Conservation (phyloP, 2,329 filamentous ascomycete species). For the Macroventuria anomochaeta region DNA sequence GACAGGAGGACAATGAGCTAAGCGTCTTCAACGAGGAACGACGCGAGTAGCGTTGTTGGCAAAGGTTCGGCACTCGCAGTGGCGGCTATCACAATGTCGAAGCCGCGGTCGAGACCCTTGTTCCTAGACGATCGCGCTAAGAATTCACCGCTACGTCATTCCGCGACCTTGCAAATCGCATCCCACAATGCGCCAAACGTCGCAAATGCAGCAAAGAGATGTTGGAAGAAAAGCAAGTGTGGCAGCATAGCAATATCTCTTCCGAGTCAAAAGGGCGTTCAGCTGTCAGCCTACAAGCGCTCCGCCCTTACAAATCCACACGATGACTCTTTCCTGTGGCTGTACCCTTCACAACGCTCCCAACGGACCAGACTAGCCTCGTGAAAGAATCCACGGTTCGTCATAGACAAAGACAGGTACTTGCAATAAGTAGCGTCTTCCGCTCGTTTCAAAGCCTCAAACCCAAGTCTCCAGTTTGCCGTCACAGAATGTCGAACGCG, state of each 20-base stretch:
- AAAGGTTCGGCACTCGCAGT: conserved; percentile 1
- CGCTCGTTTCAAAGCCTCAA: not conserved
- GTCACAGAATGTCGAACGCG: conserved; percentile 34
- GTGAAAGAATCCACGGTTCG: not conserved
- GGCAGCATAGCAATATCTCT: not conserved
- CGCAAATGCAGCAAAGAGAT: not conserved
- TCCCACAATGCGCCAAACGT: not conserved
- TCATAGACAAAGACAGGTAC: conserved; percentile 6
- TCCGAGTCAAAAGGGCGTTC: conserved; percentile 27
- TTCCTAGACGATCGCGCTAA: conserved; percentile 39
- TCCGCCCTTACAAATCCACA: conserved; percentile 42
- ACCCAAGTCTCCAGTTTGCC: not conserved
- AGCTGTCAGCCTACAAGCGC: conserved; percentile 6
- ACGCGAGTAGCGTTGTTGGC: not conserved
- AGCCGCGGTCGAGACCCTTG: conserved; percentile 27
- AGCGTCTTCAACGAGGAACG: not conserved
- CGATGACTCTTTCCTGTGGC: conserved; percentile 47
- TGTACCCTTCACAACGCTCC: conserved; percentile 28
- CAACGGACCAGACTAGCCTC: conserved; percentile 3
- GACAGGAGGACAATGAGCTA: not conserved
- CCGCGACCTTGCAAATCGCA: conserved; percentile 14
- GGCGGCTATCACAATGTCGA: conserved; percentile 23
- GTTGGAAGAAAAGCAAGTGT: not conserved
- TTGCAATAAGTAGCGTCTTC: conserved; percentile 5
- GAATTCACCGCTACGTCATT: conserved; percentile 24